phyloP scores from a whole-genome alignment of 495 filamentous ascomycete genomes.

The Baudoinia panamericana region DNA sequence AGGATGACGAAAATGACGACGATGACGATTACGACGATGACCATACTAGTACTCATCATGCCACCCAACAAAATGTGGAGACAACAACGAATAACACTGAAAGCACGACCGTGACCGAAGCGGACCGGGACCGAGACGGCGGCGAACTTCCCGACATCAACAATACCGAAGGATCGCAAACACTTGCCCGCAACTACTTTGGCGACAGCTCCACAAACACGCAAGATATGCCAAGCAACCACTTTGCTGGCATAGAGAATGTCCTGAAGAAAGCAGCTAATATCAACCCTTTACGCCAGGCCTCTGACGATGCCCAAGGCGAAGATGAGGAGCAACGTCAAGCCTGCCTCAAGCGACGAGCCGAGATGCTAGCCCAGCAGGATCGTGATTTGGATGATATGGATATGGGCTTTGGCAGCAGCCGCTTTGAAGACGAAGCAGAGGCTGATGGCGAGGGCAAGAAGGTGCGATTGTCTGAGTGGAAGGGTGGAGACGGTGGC shows the following conservation, averaged over 20 bases:
- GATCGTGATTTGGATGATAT: slow-evolving; percentile 83
- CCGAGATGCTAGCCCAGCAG: slow-evolving; percentile 59
- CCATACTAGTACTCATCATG: neutral
- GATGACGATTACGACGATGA: slow-evolving; percentile 7
- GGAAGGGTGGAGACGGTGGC: slow-evolving; percentile 33
- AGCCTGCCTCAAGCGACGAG: slow-evolving; percentile 39
- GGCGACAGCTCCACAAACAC: slow-evolving; percentile 29
- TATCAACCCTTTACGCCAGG: slow-evolving; percentile 43
- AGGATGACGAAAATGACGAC: slow-evolving; percentile 13
- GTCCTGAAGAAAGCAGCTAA: slow-evolving; percentile 72
- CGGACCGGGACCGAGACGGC: too few species aligned
- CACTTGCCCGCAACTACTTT: slow-evolving; percentile 60
- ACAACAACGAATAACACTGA: too few species aligned
- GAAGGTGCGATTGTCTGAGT: slow-evolving; percentile 53
- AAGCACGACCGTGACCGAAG: too few species aligned
- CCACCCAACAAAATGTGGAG: neutral
- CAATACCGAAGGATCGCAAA: too few species aligned
- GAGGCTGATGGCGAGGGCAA: slow-evolving; percentile 50
- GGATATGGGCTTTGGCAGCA: slow-evolving; percentile 86
- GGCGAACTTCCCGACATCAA: too few species aligned
- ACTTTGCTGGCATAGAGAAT: slow-evolving; percentile 61
- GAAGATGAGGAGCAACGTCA: slow-evolving; percentile 41
- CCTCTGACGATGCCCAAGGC: slow-evolving; percentile 32
- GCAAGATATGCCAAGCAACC: slow-evolving; percentile 27
- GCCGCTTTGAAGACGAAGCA: slow-evolving; percentile 66